Base-by-base conservation (phyloP, 768 basidiomycete species). In the Lentinula aciculospora region DNA sequence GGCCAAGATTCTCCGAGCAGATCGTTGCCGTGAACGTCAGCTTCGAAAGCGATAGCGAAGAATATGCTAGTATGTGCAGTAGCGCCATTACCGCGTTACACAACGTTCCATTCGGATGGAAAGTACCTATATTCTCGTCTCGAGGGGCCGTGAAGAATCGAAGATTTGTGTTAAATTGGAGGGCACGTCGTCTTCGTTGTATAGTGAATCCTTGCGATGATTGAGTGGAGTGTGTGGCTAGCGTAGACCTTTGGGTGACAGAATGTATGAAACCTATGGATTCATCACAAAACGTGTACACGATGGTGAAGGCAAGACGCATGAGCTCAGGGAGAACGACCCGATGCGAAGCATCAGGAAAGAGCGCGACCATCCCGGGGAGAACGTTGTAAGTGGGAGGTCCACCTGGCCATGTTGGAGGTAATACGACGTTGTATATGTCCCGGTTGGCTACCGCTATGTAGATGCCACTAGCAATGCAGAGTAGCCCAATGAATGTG, bases 251-350 rank as follows among this genome's bases (percentile, higher is more conserved):
- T 23, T 44, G 42, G 1, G 69, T 62, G 36, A 69, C 63, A 44
- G 57, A 60, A n/a, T 71, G 69, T 10, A 61, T 62, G 15, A 65
- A 64, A 3, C 69, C 70, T 6, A 61, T 71, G 2, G 69, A 61
- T 32, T 71, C 69, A 12, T 67, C 70, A 28, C 69, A 70, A 4
- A 58, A 36, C 0, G 65, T 58, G 34, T 70, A 64, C 56, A 70
- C 59, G 12, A 67, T 42, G n/a, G 64, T 70, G 48, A 71, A 66
- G 3, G 21, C 66, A 5, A 70, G 61, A 36, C n/a, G 40, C 32
- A 72, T 29, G 1, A 62, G 40, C 40, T 72, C 66, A 29, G 48
- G 29, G 10, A 19, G 48, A 10, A 50, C 34, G 21, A 53, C 58
- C 49, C 64, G 32, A 61, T 62, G 57, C 15, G 28, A 4, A 1